These are phyloP conservation scores for Aspergillus aculeatinus DNA, from an alignment of 2,329 filamentous ascomycete species.

Conservation along the genomic window DNA sequence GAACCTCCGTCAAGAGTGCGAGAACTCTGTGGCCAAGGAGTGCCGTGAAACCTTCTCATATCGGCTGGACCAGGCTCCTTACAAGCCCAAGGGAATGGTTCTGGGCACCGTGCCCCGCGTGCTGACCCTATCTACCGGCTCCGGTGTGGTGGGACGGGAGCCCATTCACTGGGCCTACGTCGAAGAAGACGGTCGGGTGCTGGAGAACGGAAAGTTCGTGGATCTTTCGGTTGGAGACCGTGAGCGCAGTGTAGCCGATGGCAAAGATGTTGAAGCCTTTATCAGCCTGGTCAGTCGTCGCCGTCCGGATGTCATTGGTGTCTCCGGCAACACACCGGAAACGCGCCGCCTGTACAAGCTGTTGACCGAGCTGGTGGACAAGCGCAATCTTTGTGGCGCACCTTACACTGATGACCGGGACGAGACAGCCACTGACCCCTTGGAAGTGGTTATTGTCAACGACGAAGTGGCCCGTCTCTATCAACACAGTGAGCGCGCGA, in stretches of 20 bases:
- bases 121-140: conserved; percentile 81
- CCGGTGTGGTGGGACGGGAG: conserved; percentile 70
- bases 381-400: conserved; percentile 73
- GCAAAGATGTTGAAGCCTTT: conserved; percentile 66
- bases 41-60: conserved; percentile 87
- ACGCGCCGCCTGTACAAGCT: conserved; percentile 81
- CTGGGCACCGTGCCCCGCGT: conserved; percentile 85
- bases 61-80: conserved; percentile 91
- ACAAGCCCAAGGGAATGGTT: conserved; percentile 90
- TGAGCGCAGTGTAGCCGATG: conserved; percentile 66
- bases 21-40: conserved; percentile 83
- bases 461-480: conserved; percentile 97
- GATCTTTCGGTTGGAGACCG: conserved; percentile 68
- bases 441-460: conserved; percentile 90
- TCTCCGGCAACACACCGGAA: conserved; percentile 86
- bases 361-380: conserved; percentile 72
- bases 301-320: conserved; percentile 83
- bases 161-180: conserved; percentile 89
- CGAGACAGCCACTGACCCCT: conserved; percentile 71
- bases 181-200: conserved; percentile 83
- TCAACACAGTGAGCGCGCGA: conserved; percentile 80
- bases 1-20: conserved; percentile 86
- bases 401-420: conserved; percentile 82
- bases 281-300: conserved; percentile 75
- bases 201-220: conserved; percentile 83